Conservation (phyloP, 2,329 filamentous ascomycete species). For the Trichoderma oligosporum region DNA sequence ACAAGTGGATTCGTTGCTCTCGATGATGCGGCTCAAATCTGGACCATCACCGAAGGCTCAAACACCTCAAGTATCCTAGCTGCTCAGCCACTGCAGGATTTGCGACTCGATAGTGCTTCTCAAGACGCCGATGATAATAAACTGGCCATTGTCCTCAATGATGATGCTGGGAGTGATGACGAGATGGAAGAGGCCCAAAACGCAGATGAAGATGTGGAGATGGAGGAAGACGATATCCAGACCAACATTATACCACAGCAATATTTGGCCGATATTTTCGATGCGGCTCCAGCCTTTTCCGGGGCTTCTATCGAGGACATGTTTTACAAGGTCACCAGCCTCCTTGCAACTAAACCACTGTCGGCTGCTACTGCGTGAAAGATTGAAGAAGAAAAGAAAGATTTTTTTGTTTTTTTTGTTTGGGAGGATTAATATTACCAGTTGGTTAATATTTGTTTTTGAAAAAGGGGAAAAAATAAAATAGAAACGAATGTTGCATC, state of each 20-base stretch:
- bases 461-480: neutral
- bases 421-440: neutral
- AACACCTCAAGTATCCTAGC: slow-evolving; percentile 50
- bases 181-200: slow-evolving; percentile 36
- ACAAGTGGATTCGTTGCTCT: slow-evolving; percentile 71
- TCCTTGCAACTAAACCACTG: slow-evolving; percentile 55
- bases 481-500: neutral
- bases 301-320: slow-evolving; percentile 70
- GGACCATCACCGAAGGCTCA: slow-evolving; percentile 57
- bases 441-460: neutral
- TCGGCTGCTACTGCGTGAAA: slow-evolving; percentile 24
- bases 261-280: slow-evolving; percentile 66
- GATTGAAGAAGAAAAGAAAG: neutral
- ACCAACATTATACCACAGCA: slow-evolving; percentile 63
- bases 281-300: slow-evolving; percentile 64
- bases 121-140: slow-evolving; percentile 29
- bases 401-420: neutral
- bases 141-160: slow-evolving; percentile 33
- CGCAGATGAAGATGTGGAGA: slow-evolving; percentile 42
- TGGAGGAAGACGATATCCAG: slow-evolving; percentile 48
- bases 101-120: slow-evolving; percentile 44
- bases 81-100: slow-evolving; percentile 53
- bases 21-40: slow-evolving; percentile 72
- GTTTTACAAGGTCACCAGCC: slow-evolving; percentile 66
- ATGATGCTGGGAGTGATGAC: slow-evolving; percentile 42